Evolutionary conservation across 1,139 yeast genomes (phyloP).

Genomic region (Debaryomyces psychrophilus): DNA sequence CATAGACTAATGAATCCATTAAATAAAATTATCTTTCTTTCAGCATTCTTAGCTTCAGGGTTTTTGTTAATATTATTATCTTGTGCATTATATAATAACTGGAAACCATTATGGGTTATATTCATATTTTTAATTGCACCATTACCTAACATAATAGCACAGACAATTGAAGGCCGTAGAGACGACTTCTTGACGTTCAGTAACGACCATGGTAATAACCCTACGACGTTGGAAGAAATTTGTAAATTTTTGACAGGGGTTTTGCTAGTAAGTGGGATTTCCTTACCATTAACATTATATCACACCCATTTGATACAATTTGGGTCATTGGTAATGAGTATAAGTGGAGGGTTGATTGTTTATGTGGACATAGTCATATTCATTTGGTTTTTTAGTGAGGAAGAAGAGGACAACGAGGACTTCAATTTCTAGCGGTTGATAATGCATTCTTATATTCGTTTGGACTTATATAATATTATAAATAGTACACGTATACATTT

Average conservation of each 20-base stretch:
- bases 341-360: constrained; percentile 71
- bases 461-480: constrained; percentile 5
- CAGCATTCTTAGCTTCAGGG: constrained; percentile 73
- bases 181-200: constrained; percentile 70
- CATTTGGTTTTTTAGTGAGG: constrained; percentile 67
- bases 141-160: constrained; percentile 59
- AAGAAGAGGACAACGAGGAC: constrained; percentile 57
- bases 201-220: constrained; percentile 42
- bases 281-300: constrained; percentile 65
- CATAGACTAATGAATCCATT: constrained; percentile 50
- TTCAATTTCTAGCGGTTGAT: constrained; percentile 39
- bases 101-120: constrained; percentile 71
- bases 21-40: constrained; percentile 69
- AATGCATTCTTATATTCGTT: constrained; percentile 5
- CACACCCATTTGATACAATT: constrained; percentile 60
- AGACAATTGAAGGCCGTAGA: constrained; percentile 45
- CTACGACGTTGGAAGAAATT: constrained; percentile 58
- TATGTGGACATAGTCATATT: constrained; percentile 70
- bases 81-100: constrained; percentile 73
- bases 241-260: constrained; percentile 67
- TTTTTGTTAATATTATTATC: constrained; percentile 70
- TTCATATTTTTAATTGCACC: constrained; percentile 71
- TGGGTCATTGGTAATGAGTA: constrained; percentile 66
- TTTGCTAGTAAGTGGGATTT: constrained; percentile 68
- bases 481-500: constrained; percentile 7